Evolutionary conservation across 202 grass and related monocot species (phyloP).

Genomic region (Cymbopogon flexuosus): DNA sequence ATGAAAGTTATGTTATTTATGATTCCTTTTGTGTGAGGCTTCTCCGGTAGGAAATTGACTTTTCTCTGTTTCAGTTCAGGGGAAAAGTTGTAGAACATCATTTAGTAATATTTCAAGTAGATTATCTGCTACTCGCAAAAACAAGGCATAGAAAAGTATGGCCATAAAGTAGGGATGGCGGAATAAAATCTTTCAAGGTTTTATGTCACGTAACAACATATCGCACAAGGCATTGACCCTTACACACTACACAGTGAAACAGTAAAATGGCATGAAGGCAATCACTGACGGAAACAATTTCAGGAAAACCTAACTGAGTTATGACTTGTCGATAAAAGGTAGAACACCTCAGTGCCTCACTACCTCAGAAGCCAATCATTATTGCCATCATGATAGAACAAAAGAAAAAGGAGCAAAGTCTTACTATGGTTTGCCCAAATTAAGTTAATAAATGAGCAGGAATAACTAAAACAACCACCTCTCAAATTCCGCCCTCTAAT

Average conservation of each 20-base stretch:
- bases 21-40: constrained; percentile 81
- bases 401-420: not conserved
- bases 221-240: not conserved
- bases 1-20: constrained; percentile 93
- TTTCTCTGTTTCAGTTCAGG: constrained; percentile 59
- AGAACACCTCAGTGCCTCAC: not conserved
- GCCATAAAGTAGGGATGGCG: not conserved
- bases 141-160: constrained; percentile 10
- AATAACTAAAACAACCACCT: constrained; percentile 20
- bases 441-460: not conserved
- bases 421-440: not conserved
- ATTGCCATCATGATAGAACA: not conserved
- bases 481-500: not conserved
- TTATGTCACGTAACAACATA: not conserved
- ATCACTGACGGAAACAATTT: not conserved
- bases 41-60: constrained; percentile 70
- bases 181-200: not conserved
- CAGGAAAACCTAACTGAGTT: not conserved
- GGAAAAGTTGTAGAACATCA: not conserved
- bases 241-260: constrained; percentile 2
- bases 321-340: not conserved
- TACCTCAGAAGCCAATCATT: not conserved
- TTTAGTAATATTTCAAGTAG: constrained; percentile 21
- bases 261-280: constrained; percentile 5
- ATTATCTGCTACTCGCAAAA: not conserved